A percentile compares a stretch with the other conserved stretches of the same genome.
Conservation (phyloP, 768 basidiomycete genomes). For the Lentinus tigrinus region DNA sequence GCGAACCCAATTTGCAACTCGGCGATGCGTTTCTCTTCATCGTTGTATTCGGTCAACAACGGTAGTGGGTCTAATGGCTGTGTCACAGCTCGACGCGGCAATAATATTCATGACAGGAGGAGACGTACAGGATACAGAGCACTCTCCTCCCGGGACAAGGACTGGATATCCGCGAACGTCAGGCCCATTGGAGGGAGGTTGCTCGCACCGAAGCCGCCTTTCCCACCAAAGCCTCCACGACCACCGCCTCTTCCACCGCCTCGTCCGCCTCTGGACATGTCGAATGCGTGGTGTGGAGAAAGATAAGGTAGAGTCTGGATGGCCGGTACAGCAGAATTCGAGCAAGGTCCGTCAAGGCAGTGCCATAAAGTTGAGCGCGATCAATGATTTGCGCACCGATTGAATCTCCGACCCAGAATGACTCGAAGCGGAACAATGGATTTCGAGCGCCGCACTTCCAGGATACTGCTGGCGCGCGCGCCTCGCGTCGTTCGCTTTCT, state of each 20-base stretch:
- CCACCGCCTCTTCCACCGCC: constrained; percentile 51
- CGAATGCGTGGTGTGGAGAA: background rate
- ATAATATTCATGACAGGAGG: constrained; percentile 1
- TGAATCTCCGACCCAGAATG: constrained; percentile 3
- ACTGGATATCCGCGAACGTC: constrained; percentile 76
- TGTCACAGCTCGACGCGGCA: constrained; percentile 31
- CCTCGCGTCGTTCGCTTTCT: constrained; percentile 30
- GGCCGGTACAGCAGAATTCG: background rate
- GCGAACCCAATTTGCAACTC: constrained; percentile 68
- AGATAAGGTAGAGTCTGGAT: background rate
- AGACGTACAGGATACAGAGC: constrained; percentile 76
- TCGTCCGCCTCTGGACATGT: constrained; percentile 54
- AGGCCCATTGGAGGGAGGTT: constrained; percentile 73
- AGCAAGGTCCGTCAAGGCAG: background rate
- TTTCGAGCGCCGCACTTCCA: constrained; percentile 42
- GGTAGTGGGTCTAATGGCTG: constrained; percentile 69
- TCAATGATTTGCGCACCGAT: constrained; percentile 22
- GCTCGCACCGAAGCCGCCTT: constrained; percentile 37
- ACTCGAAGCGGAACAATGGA: constrained; percentile 21
- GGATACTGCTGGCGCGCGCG: constrained; percentile 16
- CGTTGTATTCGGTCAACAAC: constrained; percentile 61
- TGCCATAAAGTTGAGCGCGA: constrained; percentile 12
- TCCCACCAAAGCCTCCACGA: constrained; percentile 59
- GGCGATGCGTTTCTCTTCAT: constrained; percentile 64
- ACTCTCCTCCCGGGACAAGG: constrained; percentile 71